Percentiles rank a stretch among this genome's conserved stretches.
These are phyloP conservation scores for Coniosporium tulheliwenetii DNA, from an alignment of 2,329 filamentous ascomycete species.

Conservation along the genomic window DNA sequence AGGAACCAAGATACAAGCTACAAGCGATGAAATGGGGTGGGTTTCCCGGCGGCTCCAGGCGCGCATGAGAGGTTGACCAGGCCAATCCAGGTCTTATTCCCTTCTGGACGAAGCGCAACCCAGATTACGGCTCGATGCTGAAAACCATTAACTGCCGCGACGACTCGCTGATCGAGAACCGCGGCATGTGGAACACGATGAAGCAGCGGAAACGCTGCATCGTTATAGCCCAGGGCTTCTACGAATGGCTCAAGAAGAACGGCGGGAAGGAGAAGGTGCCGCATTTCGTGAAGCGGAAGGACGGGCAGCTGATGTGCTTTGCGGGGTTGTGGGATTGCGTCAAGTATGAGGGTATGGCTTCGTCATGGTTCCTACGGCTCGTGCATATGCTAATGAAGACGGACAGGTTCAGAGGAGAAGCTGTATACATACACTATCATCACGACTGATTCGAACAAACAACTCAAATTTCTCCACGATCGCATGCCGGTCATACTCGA, in stretches of 20 bases:
- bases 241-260: constrained; percentile 81
- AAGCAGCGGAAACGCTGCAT: constrained; percentile 80
- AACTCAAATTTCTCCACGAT: constrained; percentile 76
- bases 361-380: background rate
- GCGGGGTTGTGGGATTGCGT: constrained; percentile 88
- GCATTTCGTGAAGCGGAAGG: constrained; percentile 67
- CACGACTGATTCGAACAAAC: constrained; percentile 72
- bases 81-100: constrained; percentile 50
- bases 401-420: constrained; percentile 45
- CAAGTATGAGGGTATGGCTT: constrained; percentile 52
- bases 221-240: constrained; percentile 82
- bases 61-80: background rate
- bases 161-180: constrained; percentile 60
- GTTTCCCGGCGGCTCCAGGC: constrained; percentile 2
- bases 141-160: constrained; percentile 92
- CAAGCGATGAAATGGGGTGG: constrained; percentile 86
- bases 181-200: constrained; percentile 85
- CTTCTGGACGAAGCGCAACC: constrained; percentile 78
- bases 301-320: constrained; percentile 73
- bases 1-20: constrained; percentile 54
- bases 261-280: constrained; percentile 66
- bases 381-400: constrained; percentile 4
- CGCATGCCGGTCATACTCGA: constrained; percentile 92
- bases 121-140: constrained; percentile 61
- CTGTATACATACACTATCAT: constrained; percentile 87